These are phyloP conservation scores for Nadsonia commutata DNA, from an alignment of 1,139 yeast species.

Conservation along the genomic window DNA sequence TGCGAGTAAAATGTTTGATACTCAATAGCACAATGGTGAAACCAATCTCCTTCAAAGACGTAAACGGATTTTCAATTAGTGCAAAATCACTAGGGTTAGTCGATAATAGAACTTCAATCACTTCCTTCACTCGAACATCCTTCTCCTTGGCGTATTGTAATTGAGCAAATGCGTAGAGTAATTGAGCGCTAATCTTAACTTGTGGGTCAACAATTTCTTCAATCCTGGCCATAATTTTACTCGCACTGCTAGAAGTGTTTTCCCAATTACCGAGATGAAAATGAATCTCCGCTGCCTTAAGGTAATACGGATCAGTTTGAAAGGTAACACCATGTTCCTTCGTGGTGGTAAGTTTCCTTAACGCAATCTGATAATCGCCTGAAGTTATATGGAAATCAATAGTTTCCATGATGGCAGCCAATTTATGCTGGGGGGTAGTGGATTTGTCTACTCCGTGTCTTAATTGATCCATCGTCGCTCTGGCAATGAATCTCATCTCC, in stretches of 20 bases:
- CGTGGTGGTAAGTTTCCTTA: neutral
- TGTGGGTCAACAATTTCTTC: neutral
- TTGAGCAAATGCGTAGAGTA: neutral
- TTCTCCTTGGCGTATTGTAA: neutral
- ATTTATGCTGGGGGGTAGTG: neutral
- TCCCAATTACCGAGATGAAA: neutral
- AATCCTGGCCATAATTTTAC: neutral
- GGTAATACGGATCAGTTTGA: neutral
- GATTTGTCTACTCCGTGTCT: neutral
- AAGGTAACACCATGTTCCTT: neutral
- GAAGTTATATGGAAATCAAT: neutral
- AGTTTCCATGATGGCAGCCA: neutral
- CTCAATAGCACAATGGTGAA: neutral
- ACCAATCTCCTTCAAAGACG: neutral
- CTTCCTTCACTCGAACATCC: neutral
- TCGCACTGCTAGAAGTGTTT: neutral
- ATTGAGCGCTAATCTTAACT: neutral
- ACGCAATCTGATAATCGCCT: neutral
- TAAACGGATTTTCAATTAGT: neutral
- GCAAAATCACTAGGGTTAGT: neutral
- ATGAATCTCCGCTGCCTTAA: neutral
- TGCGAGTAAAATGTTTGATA: neutral
- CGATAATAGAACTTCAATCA: neutral
- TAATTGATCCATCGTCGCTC: neutral
- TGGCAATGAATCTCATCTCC: neutral